A percentile compares a stretch with the other conserved stretches of the same genome.
Conservation (phyloP, 371 early-diverging fungal species). For the Entomophthora muscae region DNA sequence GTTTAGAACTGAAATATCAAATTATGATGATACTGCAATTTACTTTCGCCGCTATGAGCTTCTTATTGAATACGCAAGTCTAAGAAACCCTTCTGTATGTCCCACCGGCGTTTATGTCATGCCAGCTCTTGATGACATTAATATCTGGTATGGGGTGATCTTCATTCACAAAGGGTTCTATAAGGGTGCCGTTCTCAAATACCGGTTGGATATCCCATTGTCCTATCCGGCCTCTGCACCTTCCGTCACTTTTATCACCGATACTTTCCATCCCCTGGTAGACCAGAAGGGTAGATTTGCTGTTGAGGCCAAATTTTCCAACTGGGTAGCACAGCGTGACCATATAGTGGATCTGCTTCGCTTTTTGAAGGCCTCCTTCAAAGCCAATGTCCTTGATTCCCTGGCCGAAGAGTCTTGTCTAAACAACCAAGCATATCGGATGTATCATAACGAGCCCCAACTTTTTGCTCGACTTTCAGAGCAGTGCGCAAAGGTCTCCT, state of each 20-base stretch:
- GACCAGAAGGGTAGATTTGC: conserved; percentile 41
- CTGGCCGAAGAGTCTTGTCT: conserved; percentile 46
- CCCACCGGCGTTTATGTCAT: conserved; percentile 74
- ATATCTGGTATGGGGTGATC: conserved; percentile 72
- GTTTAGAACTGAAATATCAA: not conserved
- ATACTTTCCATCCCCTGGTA: conserved; percentile 93
- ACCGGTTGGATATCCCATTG: conserved; percentile 68
- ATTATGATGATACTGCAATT: not conserved
- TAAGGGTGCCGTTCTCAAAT: conserved; percentile 84
- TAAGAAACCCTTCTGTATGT: conserved; percentile 55
- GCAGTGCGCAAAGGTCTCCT: conserved; percentile 62
- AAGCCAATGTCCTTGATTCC: conserved; percentile 45
- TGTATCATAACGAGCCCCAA: conserved; percentile 46
- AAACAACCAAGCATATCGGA: conserved; percentile 51
- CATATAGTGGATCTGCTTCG: conserved; percentile 66
- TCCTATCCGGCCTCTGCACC: conserved; percentile 74
- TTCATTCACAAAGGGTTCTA: conserved; percentile 82
- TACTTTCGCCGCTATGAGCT: conserved; percentile 25
- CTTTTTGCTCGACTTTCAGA: conserved; percentile 55
- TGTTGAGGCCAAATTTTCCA: conserved; percentile 54
- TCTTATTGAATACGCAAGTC: conserved; percentile 45
- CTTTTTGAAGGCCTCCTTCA: conserved; percentile 71
- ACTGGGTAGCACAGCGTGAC: conserved; percentile 67
- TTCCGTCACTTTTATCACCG: conserved; percentile 66
- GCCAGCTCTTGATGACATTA: conserved; percentile 56